Conservation (phyloP, 768 basidiomycete species). For the Boletus fagicola region DNA sequence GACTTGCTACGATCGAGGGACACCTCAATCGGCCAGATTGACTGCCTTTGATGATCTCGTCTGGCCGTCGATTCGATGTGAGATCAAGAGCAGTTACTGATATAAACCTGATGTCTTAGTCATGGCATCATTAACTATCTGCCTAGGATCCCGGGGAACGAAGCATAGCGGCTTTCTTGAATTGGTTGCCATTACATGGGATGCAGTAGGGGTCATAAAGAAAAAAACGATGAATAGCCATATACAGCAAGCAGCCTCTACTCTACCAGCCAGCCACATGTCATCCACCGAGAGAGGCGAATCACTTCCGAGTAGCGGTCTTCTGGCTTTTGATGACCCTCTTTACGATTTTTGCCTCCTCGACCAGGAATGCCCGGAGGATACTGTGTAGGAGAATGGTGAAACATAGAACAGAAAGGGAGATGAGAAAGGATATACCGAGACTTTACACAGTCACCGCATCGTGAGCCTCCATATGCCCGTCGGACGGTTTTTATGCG, state of each 20-base stretch:
- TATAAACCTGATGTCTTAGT: background rate
- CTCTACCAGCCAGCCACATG: background rate
- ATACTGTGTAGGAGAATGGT: constrained; percentile 53
- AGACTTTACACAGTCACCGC: constrained; percentile 92
- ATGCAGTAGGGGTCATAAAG: constrained; percentile 18
- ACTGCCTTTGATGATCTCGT: background rate
- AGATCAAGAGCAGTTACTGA: background rate
- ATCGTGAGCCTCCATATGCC: constrained; percentile 97
- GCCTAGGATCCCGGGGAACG: background rate
- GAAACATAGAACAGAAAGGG: background rate
- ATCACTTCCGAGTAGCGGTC: constrained; percentile 27
- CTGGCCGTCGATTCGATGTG: background rate
- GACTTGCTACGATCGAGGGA: background rate
- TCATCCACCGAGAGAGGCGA: background rate
- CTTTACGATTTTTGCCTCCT: constrained; percentile 99
- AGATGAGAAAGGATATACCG: constrained; percentile 54
- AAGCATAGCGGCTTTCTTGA: constrained; percentile 9
- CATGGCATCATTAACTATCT: no score
- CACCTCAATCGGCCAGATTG: background rate
- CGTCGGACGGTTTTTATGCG: constrained; percentile 94
- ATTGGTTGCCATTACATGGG: constrained; percentile 21
- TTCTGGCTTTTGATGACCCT: constrained; percentile 91
- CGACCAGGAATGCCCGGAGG: constrained; percentile 96
- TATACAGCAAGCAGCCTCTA: constrained; percentile 7
- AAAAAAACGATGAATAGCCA: constrained; percentile 12